Percentiles rank a stretch among this genome's conserved stretches.
These are phyloP conservation scores for Solanum corneliomulleri DNA, from an alignment of 257 asterid species.

Conservation along the genomic window DNA sequence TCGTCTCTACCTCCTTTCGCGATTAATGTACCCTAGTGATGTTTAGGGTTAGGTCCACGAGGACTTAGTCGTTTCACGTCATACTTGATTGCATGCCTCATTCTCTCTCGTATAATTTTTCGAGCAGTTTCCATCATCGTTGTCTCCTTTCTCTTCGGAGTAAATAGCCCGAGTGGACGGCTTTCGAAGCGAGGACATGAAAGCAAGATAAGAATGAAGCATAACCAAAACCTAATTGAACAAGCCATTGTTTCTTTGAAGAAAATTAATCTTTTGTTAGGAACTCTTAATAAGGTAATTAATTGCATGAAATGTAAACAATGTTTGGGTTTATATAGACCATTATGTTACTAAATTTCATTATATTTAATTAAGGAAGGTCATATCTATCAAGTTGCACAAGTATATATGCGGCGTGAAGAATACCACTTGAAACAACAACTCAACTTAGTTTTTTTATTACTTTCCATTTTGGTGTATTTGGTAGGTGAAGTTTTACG, in stretches of 20 bases:
- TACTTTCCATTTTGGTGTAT: not conserved
- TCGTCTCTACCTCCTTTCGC: not conserved
- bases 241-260: not conserved
- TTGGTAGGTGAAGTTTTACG: not conserved
- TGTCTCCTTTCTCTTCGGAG: not conserved
- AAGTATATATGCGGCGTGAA: not conserved
- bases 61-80: not conserved
- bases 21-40: not conserved
- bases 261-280: not conserved
- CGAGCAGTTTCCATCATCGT: not conserved
- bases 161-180: not conserved
- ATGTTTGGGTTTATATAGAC: not conserved
- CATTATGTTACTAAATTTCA: not conserved
- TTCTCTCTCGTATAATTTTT: not conserved
- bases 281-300: not conserved
- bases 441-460: not conserved
- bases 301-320: not conserved
- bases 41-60: slow-evolving; percentile 5
- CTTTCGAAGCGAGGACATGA: not conserved
- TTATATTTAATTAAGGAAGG: not conserved
- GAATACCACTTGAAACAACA: not conserved
- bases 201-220: not conserved
- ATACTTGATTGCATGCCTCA: not conserved
- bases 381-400: not conserved
- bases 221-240: not conserved